Evolutionary conservation across 805 yeast species (phyloP), one percentile per base, ranked within the genome.

Genomic region (Pichia heedii): DNA sequence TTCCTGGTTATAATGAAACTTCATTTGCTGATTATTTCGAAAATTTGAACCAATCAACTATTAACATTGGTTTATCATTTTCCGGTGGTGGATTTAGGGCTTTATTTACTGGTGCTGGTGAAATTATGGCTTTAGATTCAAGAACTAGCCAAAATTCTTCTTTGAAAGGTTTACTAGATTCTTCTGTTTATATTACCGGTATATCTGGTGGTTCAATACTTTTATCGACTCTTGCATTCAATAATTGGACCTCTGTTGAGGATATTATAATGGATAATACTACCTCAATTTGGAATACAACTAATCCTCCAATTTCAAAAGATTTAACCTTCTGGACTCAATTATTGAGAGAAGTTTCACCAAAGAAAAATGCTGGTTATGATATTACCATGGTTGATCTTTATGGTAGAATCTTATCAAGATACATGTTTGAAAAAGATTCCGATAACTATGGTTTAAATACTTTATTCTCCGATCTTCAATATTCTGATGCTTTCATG

Each of bases 1-100:
- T 74, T 61, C 54, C 67, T 3, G 73, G 70, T 51, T 73, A 67
- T 49, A 65, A 70, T 4, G 68, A 68, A 47, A 63, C 66, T 47
- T 70, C 74, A 2, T 75, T 69, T 48, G 49, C 45, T 19, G 43
- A 52, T 26, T 58, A 52, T 33, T 58, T 69, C 22, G 59, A 61
- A 24, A 47, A 55, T 4, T 55, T 66, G 33, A 56, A 63, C 48
- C 55, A 59, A 19, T 37, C 47, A 37, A 45, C 70, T n/a, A 63
- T 73, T 48, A 67, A 67, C 36, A 63, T 81, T 38, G 85, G 78
- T 22, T 50, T 73, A 29, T 79, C 87, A 4, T 74, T 79, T 48
- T 74, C 87, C 15, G 95, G 95, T 33, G 95, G 96, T 53, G 93
- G 95, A 3, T 84, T 81, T 59, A 73, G 95, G 49, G 93, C 95